Evolutionary conservation across 306 rosid genomes (phyloP), one percentile per base, ranked within the genome.

Genomic region (Carpinus viminea): DNA sequence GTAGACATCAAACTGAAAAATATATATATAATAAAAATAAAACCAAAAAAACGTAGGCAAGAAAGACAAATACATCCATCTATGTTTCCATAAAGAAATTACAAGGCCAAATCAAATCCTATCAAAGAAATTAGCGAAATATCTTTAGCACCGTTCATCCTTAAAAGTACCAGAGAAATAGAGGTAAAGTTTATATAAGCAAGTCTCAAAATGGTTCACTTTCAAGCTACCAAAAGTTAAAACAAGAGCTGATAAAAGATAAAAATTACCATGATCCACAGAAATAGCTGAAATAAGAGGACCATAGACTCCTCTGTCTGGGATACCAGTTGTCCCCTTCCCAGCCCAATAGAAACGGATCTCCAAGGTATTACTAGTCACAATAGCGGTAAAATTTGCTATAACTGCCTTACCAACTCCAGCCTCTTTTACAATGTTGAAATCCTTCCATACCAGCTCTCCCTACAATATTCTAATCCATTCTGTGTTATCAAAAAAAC

Each of bases 231-330:
- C 16, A 3, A 52, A 52, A 52, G n/a, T 16, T 2, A 17, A 41
- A 5, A n/a, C 2, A 55, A 2, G 34, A 21, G 31, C 36, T 57
- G 36, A 57, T 57, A 57, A 11, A 57, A 57, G 15, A 18, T 38
- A n/a, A 12, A 77, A 76, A 78, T 36, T 51, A 87, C 88, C 74
- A 18, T 77, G 70, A 64, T 34, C 17, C 48, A 82, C 77, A 21
- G 83, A 76, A 79, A 87, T 87, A 45, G 90, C 90, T 8, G 85
- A 84, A 57, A 87, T 82, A 8, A 87, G 86, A 70, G 90, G 88
- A 57, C 90, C 88, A 68, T 82, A 87, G 59, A 65, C 48, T 87
- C 88, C 90, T 79, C 85, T 68, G 1, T 0, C 0, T 7, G 90
- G 88, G 59, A 82, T 71, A 54, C 79, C 78, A 21, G 43, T 56